Evolutionary conservation across 768 basidiomycete species (phyloP).

Genomic region (Leccinum incarnatum): DNA sequence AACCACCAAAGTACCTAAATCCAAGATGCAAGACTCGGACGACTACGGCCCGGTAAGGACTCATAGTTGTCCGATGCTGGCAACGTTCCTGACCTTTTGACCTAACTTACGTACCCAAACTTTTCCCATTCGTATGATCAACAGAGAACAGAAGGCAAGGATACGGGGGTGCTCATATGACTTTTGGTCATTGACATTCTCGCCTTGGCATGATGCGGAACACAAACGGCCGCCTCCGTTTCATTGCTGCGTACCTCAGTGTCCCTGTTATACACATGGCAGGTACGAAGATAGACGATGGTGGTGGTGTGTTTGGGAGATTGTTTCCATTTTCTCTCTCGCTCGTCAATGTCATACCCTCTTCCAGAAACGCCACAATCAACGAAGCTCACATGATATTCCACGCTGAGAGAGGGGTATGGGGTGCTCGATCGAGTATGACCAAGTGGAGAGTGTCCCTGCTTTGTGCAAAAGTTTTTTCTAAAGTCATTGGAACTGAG

Average conservation of each 20-base stretch:
- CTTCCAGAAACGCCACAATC: background rate
- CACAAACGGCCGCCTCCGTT: background rate
- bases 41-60: too few relatives aligned
- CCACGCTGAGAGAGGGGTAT: background rate
- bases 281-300: background rate
- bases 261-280: constrained; percentile 3
- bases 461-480: background rate
- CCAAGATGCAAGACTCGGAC: background rate
- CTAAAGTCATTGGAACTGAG: background rate
- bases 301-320: background rate
- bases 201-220: background rate
- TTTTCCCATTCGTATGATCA: background rate
- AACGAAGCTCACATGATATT: background rate
- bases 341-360: background rate
- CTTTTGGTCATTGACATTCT: background rate
- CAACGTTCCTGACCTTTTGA: background rate
- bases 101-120: background rate
- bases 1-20: background rate
- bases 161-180: background rate
- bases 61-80: background rate
- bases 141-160: background rate
- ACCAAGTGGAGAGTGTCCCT: background rate
- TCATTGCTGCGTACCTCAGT: background rate
- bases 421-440: background rate
- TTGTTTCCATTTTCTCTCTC: constrained; percentile 2